Evolutionary conservation across 1,284 basidiomycete genomes (phyloP).

Genomic region (Moniliella sp.): DNA sequence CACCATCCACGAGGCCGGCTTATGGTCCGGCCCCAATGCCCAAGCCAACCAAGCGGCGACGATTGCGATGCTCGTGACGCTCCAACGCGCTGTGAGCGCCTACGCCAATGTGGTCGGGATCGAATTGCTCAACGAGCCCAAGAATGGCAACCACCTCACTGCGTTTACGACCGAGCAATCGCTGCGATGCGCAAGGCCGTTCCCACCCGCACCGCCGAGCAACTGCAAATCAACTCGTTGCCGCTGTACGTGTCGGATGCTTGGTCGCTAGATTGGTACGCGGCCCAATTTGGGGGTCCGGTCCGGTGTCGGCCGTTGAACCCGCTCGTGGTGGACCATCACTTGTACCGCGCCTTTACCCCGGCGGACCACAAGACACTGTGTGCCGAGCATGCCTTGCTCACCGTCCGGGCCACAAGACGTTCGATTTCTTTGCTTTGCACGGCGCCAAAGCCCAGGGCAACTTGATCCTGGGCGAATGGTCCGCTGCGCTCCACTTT

Average conservation of each 20-base stretch:
- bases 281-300: conserved; percentile 18
- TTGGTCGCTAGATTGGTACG: conserved; percentile 53
- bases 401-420: conserved; percentile 5
- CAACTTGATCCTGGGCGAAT: conserved; percentile 52
- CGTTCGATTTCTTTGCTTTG: conserved; percentile 9
- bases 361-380: conserved; percentile 40
- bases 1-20: conserved; percentile 6
- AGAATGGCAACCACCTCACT: conserved; percentile 41
- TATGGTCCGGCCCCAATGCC: conserved; percentile 28
- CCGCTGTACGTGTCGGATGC: conserved; percentile 49
- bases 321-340: conserved; percentile 51
- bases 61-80: conserved; percentile 44
- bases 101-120: conserved; percentile 53
- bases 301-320: too few species aligned
- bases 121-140: conserved; percentile 65
- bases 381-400: background rate
- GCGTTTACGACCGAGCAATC: conserved; percentile 41
- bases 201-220: too few species aligned
- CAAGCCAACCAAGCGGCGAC: conserved; percentile 34
- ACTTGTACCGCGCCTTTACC: conserved; percentile 66
- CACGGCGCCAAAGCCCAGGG: conserved; percentile 37
- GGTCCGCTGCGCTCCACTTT: conserved; percentile 56
- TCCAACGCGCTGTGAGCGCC: conserved; percentile 26
- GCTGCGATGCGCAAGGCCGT: too few species aligned
- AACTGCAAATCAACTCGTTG: background rate